Base-by-base conservation (phyloP, 2,329 filamentous ascomycete genomes). In the Monosporascus sp. region DNA sequence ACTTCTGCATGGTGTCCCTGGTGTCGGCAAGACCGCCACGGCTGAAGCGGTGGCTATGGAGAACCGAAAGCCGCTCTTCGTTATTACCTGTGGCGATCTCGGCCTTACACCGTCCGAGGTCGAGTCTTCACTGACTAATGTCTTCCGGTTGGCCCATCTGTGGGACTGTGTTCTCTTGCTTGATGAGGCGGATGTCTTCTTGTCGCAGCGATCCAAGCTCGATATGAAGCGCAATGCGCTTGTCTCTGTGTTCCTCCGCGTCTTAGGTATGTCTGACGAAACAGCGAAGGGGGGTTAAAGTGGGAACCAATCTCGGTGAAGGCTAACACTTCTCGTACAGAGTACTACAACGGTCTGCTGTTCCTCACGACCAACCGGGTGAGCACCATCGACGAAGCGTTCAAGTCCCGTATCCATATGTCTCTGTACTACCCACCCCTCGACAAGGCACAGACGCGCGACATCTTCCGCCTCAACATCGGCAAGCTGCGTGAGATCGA, bases 81-180 rank as follows among this genome's bases (percentile, higher is more conserved):
- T 70, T 7, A 76, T 81, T 50, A 79, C 76, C 0, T 78, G 75
- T 11, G 76, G 77, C 46, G 75, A 79, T 52, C 68, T 76, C 0
- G 72, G 74, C 15, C 60, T 72, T n/a, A 71, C 69, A 0, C 70
- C 75, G 0, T 57, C 65, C 3, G 68, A 73, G 1, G 72, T 78
- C 2, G 75, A 78, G 60, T 54, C 54, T 0, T 67, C 63, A 1
- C 65, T 78, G 1, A 70, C 67, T 57, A 68, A 75, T 3, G 70
- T 76, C 6, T 77, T 77, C 63, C 67, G 68, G 1, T 65, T 73
- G 0, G 73, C 73, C 0, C 64, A 72, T 44, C 53, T 70, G 2
- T 66, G 64, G 64, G 64, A 66, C 56, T 65, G 63, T 44, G 61
- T 66, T 1, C 60, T 66, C 0, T 55, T 66, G 17, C 61, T 66